These are phyloP conservation scores for Corymbia citriodora DNA, from an alignment of 441 rosid species.

Conservation along the genomic window DNA sequence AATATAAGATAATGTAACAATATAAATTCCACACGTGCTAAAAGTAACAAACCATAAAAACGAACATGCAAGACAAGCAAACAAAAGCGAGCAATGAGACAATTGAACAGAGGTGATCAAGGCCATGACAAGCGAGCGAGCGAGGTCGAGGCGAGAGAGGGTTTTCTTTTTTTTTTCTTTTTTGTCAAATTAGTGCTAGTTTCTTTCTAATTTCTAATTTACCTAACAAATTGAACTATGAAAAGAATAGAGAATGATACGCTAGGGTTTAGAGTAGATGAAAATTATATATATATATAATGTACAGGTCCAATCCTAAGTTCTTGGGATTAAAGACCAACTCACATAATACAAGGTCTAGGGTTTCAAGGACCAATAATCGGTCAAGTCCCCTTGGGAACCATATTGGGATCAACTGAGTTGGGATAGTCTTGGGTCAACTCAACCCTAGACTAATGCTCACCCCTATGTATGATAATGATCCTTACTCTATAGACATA, in stretches of 20 bases:
- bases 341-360: accelerated
- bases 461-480: too few relatives aligned
- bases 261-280: background rate
- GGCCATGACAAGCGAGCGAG: background rate
- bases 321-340: background rate
- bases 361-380: background rate
- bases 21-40: too few relatives aligned
- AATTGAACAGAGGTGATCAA: too few relatives aligned
- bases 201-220: background rate
- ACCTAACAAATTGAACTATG: too few relatives aligned
- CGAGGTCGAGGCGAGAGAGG: background rate
- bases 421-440: accelerated
- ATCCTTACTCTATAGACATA: too few relatives aligned
- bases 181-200: accelerated
- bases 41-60: too few relatives aligned
- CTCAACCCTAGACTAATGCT: accelerated
- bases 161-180: too few relatives aligned
- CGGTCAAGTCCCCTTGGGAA: accelerated
- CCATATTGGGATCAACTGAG: accelerated
- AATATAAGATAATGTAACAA: background rate
- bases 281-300: too few relatives aligned
- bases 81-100: background rate
- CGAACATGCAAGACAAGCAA: background rate
- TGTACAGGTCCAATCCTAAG: background rate
- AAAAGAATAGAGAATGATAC: too few relatives aligned